Evolutionary conservation across 2,329 filamentous ascomycete species (phyloP), one percentile per base, ranked within the genome.

Genomic region (Cylindrodendrum hubeiense): DNA sequence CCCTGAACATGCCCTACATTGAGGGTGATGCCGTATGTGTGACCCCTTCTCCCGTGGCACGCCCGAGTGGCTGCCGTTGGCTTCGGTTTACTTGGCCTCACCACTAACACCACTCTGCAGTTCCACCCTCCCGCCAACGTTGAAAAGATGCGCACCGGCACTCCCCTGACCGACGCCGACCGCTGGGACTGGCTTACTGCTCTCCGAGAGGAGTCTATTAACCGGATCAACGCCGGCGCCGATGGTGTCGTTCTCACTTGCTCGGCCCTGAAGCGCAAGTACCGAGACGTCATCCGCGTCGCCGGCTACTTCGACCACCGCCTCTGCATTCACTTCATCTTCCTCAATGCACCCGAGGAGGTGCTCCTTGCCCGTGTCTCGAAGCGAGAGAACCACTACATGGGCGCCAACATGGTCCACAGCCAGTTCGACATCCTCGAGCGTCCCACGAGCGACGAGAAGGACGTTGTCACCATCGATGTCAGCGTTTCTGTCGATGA

Each of bases 171-270:
- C 60, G 96, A 99, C 77, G 91, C 90, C 65, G 96, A 99, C 81
- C 92, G 96, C 69, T 98, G 96, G 96, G 95, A 98, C 83, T 99
- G 96, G 96, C 90, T 99, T 68, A 93, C 91, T 50, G 85, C 86
- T 13, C 86, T 96, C 15, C 92, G 93, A 68, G 88, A 93, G 69
- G 91, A 90, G 74, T 88, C 89, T 7, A 83, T 90, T 60, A 80
- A 81, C 57, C 83, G 83, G 54, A 83, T 92, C 65, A 81, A 84
- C 60, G 80, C 79, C 52, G 89, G 90, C 39, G 85, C 87, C 19
- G 82, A 86, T 30, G 91, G 94, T 52, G 96, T 98, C n/a, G 93
- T 99, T 53, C 88, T 99, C 66, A 97, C 96, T 57, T 99, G 96
- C 86, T 97, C 94, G 13, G 96, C 95, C 2, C 87, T 99, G 58